phyloP scores from a whole-genome alignment of 352 stramenopile species.

The Phytophthora constricta region DNA sequence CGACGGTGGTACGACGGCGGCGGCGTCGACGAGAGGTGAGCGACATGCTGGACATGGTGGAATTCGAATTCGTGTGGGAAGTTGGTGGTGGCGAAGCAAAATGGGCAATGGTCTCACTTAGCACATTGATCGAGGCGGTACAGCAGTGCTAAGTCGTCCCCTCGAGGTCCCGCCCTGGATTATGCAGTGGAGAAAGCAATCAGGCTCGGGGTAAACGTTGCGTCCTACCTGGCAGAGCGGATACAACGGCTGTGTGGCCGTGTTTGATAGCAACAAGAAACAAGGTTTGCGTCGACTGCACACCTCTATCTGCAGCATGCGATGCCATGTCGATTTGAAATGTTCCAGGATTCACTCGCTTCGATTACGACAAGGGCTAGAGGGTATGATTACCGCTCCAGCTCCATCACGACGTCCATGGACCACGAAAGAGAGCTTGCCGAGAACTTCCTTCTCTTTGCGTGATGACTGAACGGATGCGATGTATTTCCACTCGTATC shows the following conservation, averaged over 20 bases:
- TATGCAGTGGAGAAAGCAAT: constrained; percentile 14
- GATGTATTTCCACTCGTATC: no score
- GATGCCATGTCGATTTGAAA: neutral
- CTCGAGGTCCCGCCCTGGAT: constrained; percentile 26
- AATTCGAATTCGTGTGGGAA: neutral
- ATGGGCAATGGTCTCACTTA: constrained; percentile 13
- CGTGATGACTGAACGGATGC: no score
- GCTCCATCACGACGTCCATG: no score
- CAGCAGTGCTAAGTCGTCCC: constrained; percentile 17
- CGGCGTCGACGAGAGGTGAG: constrained; percentile 29
- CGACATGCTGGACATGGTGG: constrained; percentile 20
- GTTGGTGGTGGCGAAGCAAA: constrained; percentile 17
- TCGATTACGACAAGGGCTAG: no score
- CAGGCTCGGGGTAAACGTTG: constrained; percentile 14
- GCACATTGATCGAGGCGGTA: constrained; percentile 4
- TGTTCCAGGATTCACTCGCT: no score
- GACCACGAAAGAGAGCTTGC: no score
- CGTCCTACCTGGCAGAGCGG: neutral
- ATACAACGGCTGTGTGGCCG: neutral
- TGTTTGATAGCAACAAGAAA: neutral
- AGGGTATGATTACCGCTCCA: no score
- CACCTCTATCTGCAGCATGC: no score
- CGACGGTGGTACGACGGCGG: constrained; percentile 21
- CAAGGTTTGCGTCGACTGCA: neutral
- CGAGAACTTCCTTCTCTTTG: no score